Percentiles rank a stretch among this genome's conserved stretches.
These are phyloP conservation scores for Cordyceps tenuipes DNA, from an alignment of 2,329 filamentous ascomycete species.

Conservation along the genomic window DNA sequence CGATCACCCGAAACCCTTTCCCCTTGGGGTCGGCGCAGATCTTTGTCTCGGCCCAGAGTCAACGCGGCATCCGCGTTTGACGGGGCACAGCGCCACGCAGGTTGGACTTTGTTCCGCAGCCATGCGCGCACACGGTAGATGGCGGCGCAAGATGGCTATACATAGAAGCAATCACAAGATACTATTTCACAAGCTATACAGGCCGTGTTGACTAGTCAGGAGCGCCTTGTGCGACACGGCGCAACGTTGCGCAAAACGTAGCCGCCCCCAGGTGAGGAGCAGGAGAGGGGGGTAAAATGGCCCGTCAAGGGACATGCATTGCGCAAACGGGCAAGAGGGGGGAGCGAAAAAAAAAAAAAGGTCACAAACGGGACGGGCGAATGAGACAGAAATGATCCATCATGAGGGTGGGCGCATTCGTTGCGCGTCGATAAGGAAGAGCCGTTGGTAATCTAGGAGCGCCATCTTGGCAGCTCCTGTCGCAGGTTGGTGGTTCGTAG, in stretches of 20 bases:
- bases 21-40: not conserved
- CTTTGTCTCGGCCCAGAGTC: not conserved
- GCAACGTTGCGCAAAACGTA: slow-evolving; percentile 4
- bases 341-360: not conserved
- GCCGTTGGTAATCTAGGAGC: not conserved
- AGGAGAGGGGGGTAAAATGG: not conserved
- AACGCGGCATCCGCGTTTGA: not conserved
- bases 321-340: not conserved
- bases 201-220: not conserved
- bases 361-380: not conserved
- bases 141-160: not conserved
- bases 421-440: not conserved
- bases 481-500: not conserved
- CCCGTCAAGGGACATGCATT: slow-evolving; percentile 4
- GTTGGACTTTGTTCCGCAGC: not conserved
- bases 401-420: not conserved
- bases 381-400: not conserved
- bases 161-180: not conserved
- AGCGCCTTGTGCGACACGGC: not conserved
- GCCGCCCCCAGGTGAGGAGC: not conserved
- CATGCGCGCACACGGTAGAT: not conserved
- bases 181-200: not conserved
- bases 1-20: not conserved
- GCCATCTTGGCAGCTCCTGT: not conserved
- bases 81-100: not conserved